Conservation (phyloP, 352 stramenopile species). For the Globisporangium spinosum region DNA sequence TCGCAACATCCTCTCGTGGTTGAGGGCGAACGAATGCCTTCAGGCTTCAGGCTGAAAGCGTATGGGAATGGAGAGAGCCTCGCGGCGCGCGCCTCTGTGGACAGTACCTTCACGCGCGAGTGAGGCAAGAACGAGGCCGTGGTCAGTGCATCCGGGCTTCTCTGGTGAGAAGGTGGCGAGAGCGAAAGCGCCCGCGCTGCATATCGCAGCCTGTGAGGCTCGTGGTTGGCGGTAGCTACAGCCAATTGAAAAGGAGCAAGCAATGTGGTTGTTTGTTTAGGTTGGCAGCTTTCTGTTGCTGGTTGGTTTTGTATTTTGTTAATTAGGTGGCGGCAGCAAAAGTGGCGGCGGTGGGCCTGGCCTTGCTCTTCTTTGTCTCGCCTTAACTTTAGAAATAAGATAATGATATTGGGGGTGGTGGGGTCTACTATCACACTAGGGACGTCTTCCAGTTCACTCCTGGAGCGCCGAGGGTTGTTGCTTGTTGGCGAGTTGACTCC, state of each 20-base stretch:
- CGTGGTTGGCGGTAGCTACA: neutral
- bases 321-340: neutral
- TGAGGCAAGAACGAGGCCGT: neutral
- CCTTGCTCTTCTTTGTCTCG: neutral
- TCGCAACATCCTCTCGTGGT: neutral
- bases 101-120: neutral
- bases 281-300: neutral
- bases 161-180: neutral
- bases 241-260: neutral
- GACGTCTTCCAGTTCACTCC: conserved; percentile 9
- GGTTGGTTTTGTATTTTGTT: neutral
- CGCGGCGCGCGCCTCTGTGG: neutral
- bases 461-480: neutral
- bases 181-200: neutral
- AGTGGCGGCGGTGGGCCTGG: neutral
- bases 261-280: neutral
- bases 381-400: conserved; percentile 13
- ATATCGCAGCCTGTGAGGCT: neutral
- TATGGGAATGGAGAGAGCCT: neutral
- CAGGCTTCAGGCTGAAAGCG: too few relatives aligned
- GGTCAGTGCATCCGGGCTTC: neutral
- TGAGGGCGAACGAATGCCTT: neutral
- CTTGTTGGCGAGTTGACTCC: neutral
- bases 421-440: conserved; percentile 11
- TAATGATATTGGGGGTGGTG: conserved; percentile 8